Percentiles rank a stretch among this genome's conserved stretches.
phyloP scores from a whole-genome alignment of 2,329 filamentous ascomycete species.

The Neofusicoccum sp. region DNA sequence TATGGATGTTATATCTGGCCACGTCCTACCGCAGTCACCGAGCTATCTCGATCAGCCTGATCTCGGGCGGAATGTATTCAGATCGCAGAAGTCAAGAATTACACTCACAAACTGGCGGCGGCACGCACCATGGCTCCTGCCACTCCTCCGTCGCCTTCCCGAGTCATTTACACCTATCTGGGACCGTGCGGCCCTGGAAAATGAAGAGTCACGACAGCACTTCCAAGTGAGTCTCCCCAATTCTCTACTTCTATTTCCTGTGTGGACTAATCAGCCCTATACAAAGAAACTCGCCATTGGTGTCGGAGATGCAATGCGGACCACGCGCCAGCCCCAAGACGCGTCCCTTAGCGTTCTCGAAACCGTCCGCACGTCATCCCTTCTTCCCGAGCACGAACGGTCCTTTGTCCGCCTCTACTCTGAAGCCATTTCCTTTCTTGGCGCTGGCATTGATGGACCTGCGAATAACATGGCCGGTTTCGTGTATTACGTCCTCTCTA shows the following conservation, averaged over 20 bases:
- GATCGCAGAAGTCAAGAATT: not conserved
- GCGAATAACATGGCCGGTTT: slow-evolving; percentile 19
- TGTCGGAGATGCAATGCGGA: not conserved
- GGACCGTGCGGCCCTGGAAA: not conserved
- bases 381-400: slow-evolving; percentile 16
- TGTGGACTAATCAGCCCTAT: too few species aligned
- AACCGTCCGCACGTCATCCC: not conserved
- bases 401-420: slow-evolving; percentile 16
- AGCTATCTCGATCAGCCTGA: not conserved
- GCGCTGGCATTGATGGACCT: slow-evolving; percentile 23
- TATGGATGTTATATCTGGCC: not conserved
- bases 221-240: not conserved
- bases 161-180: not conserved
- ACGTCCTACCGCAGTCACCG: not conserved
- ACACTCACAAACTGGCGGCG: not conserved
- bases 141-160: not conserved
- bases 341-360: not conserved
- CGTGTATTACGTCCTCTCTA: slow-evolving; percentile 20
- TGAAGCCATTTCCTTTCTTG: slow-evolving; percentile 21
- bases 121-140: not conserved
- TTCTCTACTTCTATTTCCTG: too few species aligned
- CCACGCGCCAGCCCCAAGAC: not conserved
- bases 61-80: not conserved
- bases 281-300: not conserved
- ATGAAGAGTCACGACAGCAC: not conserved